A percentile compares a stretch with the other conserved stretches of the same genome.
phyloP scores from a whole-genome alignment of 345 rosid species.

The Boechera retrofracta region DNA sequence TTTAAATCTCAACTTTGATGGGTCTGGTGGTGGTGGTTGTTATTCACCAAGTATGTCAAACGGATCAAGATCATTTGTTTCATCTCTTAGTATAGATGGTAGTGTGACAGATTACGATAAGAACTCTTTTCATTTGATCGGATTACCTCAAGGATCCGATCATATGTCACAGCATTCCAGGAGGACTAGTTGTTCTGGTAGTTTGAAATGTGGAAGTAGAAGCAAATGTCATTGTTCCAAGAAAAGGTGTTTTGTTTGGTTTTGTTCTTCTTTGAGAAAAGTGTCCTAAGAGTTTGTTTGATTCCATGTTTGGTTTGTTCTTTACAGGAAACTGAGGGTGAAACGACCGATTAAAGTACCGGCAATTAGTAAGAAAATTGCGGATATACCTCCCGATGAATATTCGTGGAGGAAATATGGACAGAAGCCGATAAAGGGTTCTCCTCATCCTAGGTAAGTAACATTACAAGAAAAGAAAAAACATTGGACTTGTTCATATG shows the following conservation, averaged over 20 bases:
- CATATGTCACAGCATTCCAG: conserved; percentile 57
- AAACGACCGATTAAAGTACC: conserved; percentile 74
- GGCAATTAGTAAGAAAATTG: conserved; percentile 78
- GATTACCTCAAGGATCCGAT: conserved; percentile 57
- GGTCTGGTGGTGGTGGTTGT: conserved; percentile 48
- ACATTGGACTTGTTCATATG: not conserved
- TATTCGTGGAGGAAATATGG: conserved; percentile 85
- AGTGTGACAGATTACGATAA: conserved; percentile 53
- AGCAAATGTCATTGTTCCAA: conserved; percentile 78
- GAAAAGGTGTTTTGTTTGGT: conserved; percentile 41
- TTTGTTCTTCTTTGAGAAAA: not conserved
- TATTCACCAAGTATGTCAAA: conserved; percentile 57
- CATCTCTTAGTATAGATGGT: conserved; percentile 70
- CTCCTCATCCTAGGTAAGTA: conserved; percentile 56
- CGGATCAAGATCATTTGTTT: conserved; percentile 66
- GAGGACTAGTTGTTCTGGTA: conserved; percentile 57
- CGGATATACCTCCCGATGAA: conserved; percentile 82
- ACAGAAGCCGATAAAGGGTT: conserved; percentile 79
- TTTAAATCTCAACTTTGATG: conserved; percentile 65
- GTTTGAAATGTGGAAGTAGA: conserved; percentile 55
- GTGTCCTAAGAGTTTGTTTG: not conserved
- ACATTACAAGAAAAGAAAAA: conserved; percentile 8
- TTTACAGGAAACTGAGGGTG: conserved; percentile 62
- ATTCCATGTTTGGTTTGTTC: not conserved
- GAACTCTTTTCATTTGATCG: conserved; percentile 59